phyloP scores from a whole-genome alignment of 768 basidiomycete species.

The Trametes elegans region DNA sequence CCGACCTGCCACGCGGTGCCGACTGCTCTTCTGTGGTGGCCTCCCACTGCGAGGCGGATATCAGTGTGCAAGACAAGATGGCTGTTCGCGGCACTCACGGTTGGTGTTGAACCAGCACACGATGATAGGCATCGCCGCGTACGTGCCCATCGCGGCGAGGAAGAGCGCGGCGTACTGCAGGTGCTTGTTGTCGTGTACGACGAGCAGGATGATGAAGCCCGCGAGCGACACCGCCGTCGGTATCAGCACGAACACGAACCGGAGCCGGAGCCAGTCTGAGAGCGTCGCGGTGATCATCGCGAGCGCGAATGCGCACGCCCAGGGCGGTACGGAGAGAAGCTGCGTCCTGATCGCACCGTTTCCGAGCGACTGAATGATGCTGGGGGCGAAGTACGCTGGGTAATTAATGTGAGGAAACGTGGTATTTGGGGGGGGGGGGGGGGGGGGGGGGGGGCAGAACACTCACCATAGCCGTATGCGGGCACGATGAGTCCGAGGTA shows the following conservation, averaged over 20 bases:
- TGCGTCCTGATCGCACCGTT: conserved; percentile 28
- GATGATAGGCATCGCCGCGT: conserved; percentile 26
- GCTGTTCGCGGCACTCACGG: conserved; percentile 18
- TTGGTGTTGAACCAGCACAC: conserved; percentile 29
- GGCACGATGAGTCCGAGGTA: conserved; percentile 31
- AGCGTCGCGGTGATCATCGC: conserved; percentile 23
- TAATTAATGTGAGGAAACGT: neutral
- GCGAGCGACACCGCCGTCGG: conserved; percentile 20
- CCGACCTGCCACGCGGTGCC: conserved; percentile 30
- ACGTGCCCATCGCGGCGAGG: conserved; percentile 24
- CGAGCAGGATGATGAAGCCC: conserved; percentile 25
- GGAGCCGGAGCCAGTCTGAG: conserved; percentile 24
- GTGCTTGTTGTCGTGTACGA: conserved; percentile 21
- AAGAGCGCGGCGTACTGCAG: conserved; percentile 27
- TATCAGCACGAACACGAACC: conserved; percentile 23
- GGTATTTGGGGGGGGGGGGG: neutral
- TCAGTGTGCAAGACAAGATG: neutral
- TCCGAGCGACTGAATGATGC: conserved; percentile 25
- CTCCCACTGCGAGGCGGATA: conserved; percentile 17
- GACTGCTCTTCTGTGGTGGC: conserved; percentile 26
- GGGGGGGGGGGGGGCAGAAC: neutral
- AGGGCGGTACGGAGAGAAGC: conserved; percentile 31
- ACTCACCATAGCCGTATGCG: conserved; percentile 30
- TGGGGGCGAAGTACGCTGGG: conserved; percentile 26
- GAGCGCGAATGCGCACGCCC: conserved; percentile 27